Evolutionary conservation across 176 grass and related monocot species (phyloP), one percentile per base, ranked within the genome.

Genomic region (Carex scoparia): DNA sequence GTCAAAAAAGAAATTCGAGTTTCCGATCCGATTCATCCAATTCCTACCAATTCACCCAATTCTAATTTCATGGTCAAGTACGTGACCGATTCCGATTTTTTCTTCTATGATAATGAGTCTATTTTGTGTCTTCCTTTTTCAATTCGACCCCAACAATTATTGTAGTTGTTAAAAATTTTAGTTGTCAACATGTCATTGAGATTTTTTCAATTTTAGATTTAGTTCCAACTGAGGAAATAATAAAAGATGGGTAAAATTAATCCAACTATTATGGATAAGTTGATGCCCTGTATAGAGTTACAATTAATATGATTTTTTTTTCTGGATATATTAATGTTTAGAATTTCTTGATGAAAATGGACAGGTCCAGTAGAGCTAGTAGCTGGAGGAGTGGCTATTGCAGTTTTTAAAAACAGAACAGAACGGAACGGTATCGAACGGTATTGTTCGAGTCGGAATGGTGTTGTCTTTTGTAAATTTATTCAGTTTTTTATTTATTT

Each of bases 311-410:
- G 38, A 38, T 37, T 14, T 31, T 28, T 28, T 35, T 35, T 35
- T 35, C 33, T 35, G 33, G 33, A 35, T 2, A 35, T 35, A 35
- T 35, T 2, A 35, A 35, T 23, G 23, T 1, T 35, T 35, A 35
- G 33, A 35, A 28, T 85, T 74, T 87, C 46, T 13, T 86, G 19
- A 18, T 56, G 88, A 79, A 86, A 53, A 70, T 71, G 56, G 7
- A 62, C 86, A 97, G 94, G 94, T 87, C 81, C 94, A 51, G 87
- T 88, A 62, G 94, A 97, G 83, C 81, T 97, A 77, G 92, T 90
- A 63, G 94, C 92, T 56, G 94, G 93, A 61, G 92, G 94, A 30
- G 88, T 97, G 31, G 90, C 94, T 33, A 94, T 97, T 64, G 94
- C 92, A 9, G 89, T 97, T 69, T 93, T 97, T 55, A 97, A 97